Base-by-base conservation (phyloP, 116 monocot species). In the Cymodocea nodosa region DNA sequence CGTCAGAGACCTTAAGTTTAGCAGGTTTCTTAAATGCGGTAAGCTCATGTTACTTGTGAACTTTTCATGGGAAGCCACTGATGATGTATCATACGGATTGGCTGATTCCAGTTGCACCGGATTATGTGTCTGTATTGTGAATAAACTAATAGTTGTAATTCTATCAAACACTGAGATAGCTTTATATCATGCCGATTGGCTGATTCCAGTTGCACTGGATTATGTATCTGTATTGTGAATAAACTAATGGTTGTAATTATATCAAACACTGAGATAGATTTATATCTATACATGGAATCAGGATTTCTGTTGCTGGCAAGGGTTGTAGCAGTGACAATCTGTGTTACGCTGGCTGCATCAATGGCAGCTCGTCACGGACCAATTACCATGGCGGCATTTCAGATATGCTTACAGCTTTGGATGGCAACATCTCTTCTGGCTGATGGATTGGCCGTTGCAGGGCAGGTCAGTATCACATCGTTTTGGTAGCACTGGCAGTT, bases 331-430 rank as follows among this genome's bases (percentile, higher is more conserved):
- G 94, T 73, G 60, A 95, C 94, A 51, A 87, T 83, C 35, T 95
- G 94, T 64, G 87, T 95, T 24, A 95, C 94, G 25, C 62, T 95
- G 22, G 78, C 89, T 51, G 90, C 94, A 78, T 95, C 90, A 64
- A 77, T 90, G 83, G 84, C 90, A 56, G 94, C 94, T 69, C 74
- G 83, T 9, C 71, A 78, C 39, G 94, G 94, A 44, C 65, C 94
- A 62, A 81, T 83, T 69, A 66, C 80, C 15, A 95, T 95, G 94
- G 94, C 90, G 55, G 94, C 90, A 62, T 95, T 95, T 68, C 94
- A 95, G 72, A 83, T 95, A 23, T 95, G 94, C 68, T 81, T 95
- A 81, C 94, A 95, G 75, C 66, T 90, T 60, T 95, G 94, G 94
- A 50, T 95, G 58, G 78, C 94, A 18, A 77, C 84, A 5, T 95